Evolutionary conservation across 176 grass and related monocot genomes (phyloP), one percentile per base, ranked within the genome.

Genomic region (Tuctoria greenei): DNA sequence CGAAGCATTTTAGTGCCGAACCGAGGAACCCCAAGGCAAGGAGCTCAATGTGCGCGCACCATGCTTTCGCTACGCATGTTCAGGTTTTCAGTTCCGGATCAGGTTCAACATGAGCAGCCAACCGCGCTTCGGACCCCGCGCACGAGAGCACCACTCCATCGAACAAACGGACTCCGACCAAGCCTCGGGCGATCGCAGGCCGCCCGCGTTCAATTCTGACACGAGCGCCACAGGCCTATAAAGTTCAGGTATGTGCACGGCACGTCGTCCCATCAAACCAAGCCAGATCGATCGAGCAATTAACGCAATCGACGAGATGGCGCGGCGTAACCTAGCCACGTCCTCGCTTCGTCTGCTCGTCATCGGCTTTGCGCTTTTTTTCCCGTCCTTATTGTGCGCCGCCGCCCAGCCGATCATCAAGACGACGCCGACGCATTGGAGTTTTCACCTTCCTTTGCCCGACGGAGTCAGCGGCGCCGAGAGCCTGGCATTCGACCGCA

Each of bases 401-500:
- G 67, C 17, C 17, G 3, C 31, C 36, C 76, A 77, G 51, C 76
- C 37, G 21, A 64, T 14, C 46, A 67, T 20, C 16, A 81, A 75
- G 44, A 75, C 77, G 28, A 89, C 86, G 74, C 43, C 28, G 54
- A 86, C 69, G 9, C 51, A 1, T 12, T 71, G 34, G 21, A 43
- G 16, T 15, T 57, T 78, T 42, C 26, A 24, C 59, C 59, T 86
- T 3, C 43, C 54, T 34, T 36, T 93, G 5, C 28, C 40, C 28
- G 35, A 51, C 61, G n/a, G 80, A 8, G 38, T 81, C 50, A 49
- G 0, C 17, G 90, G 90, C 16, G 77, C 87, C 4, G 90, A 93
- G 68, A 93, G 90, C 80, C 68, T 93, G 18, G 80, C 79, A 37
- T 93, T 93, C 77, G 90, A 93, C 69, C 80, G 36, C 11, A 51